Conservation (phyloP, 306 rosid genomes). For the Quercus alba region DNA sequence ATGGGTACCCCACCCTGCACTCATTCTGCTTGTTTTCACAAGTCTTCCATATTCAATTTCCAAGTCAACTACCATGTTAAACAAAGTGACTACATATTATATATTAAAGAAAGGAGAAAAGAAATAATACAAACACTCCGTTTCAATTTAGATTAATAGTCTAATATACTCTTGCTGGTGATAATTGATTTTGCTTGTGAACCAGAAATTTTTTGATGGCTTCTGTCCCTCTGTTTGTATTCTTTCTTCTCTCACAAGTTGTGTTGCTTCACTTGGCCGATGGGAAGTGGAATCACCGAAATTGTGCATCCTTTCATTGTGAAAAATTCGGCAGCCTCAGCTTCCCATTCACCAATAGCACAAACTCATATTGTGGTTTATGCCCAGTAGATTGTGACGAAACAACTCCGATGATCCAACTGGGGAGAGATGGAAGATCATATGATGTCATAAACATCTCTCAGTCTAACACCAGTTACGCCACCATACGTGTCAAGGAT, state of each 20-base stretch:
- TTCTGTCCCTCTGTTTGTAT: background rate
- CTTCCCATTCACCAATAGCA: slow-evolving; percentile 27
- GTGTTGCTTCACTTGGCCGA: background rate
- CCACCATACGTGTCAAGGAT: background rate
- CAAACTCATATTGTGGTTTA: slow-evolving; percentile 28
- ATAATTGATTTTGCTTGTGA: slow-evolving; percentile 3
- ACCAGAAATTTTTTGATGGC: slow-evolving; percentile 10
- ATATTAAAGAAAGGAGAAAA: no score
- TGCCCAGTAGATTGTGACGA: slow-evolving; percentile 24
- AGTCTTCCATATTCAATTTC: no score
- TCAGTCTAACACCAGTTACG: background rate
- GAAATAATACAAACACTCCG: no score
- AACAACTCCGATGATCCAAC: background rate
- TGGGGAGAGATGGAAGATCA: slow-evolving; percentile 4
- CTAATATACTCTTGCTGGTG: background rate
- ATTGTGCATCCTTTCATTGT: slow-evolving; percentile 22
- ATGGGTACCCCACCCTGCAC: slow-evolving; percentile 24
- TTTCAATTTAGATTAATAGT: background rate
- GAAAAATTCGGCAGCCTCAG: slow-evolving; percentile 24
- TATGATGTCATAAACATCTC: background rate
- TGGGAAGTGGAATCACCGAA: background rate
- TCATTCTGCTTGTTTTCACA: background rate
- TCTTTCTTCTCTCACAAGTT: slow-evolving; percentile 13
- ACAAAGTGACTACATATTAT: no score
- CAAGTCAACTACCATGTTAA: no score